Evolutionary conservation across 2,329 filamentous ascomycete genomes (phyloP).

Genomic region (Cercospora sesami): DNA sequence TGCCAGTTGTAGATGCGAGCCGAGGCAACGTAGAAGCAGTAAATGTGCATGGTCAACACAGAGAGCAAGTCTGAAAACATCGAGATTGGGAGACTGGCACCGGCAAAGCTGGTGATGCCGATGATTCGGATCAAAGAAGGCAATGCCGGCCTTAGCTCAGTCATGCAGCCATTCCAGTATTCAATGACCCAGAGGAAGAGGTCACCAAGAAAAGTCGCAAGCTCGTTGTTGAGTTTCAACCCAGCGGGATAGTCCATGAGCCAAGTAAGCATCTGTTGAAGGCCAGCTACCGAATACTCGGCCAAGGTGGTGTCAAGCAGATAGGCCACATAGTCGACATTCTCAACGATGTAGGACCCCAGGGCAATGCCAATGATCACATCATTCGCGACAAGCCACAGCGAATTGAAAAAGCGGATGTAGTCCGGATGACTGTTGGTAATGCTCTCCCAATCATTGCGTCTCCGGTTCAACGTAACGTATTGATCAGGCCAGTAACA

Average conservation of each 20-base stretch:
- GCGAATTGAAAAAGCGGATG: slow-evolving; percentile 96
- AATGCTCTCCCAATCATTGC: slow-evolving; percentile 91
- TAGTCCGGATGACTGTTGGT: slow-evolving; percentile 96
- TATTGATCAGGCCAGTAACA: slow-evolving; percentile 99
- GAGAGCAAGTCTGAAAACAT: slow-evolving; percentile 93
- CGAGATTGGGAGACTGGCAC: slow-evolving; percentile 94
- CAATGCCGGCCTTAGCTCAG: slow-evolving; percentile 73
- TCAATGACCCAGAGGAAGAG: slow-evolving; percentile 98
- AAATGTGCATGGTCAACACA: slow-evolving; percentile 89
- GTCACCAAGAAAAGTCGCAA: slow-evolving; percentile 91
- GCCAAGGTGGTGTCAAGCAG: slow-evolving; percentile 74
- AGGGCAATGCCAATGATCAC: slow-evolving; percentile 97
- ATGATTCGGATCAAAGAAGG: slow-evolving; percentile 88
- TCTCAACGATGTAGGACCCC: slow-evolving; percentile 96
- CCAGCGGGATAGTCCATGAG: slow-evolving; percentile 94
- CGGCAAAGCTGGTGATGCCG: slow-evolving; percentile 90
- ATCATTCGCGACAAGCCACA: slow-evolving; percentile 98
- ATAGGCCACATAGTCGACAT: slow-evolving; percentile 77
- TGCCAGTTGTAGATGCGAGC: slow-evolving; percentile 99
- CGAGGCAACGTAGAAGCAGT: slow-evolving; percentile 95
- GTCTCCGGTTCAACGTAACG: slow-evolving; percentile 81
- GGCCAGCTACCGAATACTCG: slow-evolving; percentile 81
- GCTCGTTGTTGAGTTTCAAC: slow-evolving; percentile 89
- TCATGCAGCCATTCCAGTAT: slow-evolving; percentile 87
- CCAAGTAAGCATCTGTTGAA: slow-evolving; percentile 89